Conservation (phyloP, 768 basidiomycete genomes). For the Boletus subparvulus region DNA sequence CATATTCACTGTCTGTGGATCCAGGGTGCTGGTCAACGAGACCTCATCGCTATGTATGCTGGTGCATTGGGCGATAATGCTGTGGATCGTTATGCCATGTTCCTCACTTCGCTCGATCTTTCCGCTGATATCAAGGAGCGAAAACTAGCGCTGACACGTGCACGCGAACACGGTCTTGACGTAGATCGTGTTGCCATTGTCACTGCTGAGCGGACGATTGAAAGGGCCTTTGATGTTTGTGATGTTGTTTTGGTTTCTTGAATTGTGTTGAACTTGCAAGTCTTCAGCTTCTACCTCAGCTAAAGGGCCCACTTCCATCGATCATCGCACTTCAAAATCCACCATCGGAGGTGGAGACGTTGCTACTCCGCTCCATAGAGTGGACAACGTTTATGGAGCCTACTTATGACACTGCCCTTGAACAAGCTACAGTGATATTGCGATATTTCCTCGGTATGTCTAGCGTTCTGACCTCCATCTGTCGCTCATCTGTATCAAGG, state of each 20-base stretch:
- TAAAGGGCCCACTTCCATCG: conserved; percentile 60
- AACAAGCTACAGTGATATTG: conserved; percentile 84
- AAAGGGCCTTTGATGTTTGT: conserved; percentile 63
- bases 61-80: conserved; percentile 88
- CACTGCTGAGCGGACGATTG: conserved; percentile 76
- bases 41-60: conserved; percentile 92
- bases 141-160: conserved; percentile 65
- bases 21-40: conserved; percentile 72
- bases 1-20: not conserved
- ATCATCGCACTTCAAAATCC: conserved; percentile 56
- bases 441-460: conserved; percentile 85
- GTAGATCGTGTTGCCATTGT: conserved; percentile 74
- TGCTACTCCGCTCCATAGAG: conserved; percentile 85
- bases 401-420: conserved; percentile 76
- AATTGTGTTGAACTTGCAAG: conserved; percentile 9
- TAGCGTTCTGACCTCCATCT: not conserved
- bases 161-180: conserved; percentile 83
- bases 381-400: conserved; percentile 82
- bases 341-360: conserved; percentile 54
- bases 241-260: conserved; percentile 1
- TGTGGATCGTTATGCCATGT: conserved; percentile 87
- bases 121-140: conserved; percentile 64
- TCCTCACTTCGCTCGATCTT: conserved; percentile 76
- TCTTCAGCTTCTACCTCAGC: conserved; percentile 48
- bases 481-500: conserved; percentile 40